A percentile compares a stretch with the other conserved stretches of the same genome.
These are phyloP conservation scores for Flaveria brownii DNA, from an alignment of 129 eudicot genomes.

Conservation along the genomic window DNA sequence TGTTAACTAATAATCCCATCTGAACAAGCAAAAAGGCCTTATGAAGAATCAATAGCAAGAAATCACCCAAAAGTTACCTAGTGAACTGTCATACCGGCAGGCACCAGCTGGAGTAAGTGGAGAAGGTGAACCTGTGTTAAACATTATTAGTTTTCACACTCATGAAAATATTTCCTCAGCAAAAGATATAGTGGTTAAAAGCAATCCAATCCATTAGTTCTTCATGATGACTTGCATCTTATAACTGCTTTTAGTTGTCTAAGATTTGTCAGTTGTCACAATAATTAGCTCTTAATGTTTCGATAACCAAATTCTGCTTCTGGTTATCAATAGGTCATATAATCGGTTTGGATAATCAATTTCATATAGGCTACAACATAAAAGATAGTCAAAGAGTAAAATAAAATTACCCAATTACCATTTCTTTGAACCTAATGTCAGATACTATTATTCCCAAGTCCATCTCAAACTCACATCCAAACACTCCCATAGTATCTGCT, in stretches of 20 bases:
- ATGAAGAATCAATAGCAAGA: background rate
- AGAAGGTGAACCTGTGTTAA: conserved; percentile 75
- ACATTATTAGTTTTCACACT: conserved; percentile 23
- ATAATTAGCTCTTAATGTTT: background rate
- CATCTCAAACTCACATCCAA: conserved; percentile 3
- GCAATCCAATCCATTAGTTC: background rate
- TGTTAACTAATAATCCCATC: background rate
- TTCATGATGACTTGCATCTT: background rate
- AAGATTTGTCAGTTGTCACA: background rate
- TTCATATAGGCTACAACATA: background rate
- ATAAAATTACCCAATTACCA: background rate
- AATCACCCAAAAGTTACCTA: conserved; percentile 51
- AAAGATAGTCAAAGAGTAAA: background rate
- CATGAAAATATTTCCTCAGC: background rate
- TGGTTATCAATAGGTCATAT: background rate
- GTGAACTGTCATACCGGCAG: conserved; percentile 95
- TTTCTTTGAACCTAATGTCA: conserved; percentile 1
- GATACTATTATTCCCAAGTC: background rate
- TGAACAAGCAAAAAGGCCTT: background rate
- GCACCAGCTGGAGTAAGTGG: conserved; percentile 86
- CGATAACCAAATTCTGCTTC: background rate
- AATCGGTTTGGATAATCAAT: background rate
- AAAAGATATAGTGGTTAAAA: conserved; percentile 3
- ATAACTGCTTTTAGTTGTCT: background rate
- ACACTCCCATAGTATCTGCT: background rate